These are phyloP conservation scores for Gastrodia elata DNA, from an alignment of 106 monocot genomes.

Conservation along the genomic window DNA sequence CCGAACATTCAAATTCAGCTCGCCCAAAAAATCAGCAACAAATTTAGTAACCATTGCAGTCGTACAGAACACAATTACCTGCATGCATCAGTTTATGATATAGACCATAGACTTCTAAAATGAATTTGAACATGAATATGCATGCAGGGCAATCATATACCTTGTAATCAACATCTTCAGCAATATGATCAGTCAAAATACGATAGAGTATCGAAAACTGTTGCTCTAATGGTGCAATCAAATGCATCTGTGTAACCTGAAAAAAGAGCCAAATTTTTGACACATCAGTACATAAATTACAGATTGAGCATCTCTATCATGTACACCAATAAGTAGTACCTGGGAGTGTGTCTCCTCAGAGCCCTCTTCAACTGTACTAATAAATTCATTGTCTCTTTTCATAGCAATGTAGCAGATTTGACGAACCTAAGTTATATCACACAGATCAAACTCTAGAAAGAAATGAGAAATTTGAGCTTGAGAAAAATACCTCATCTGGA, in stretches of 20 bases:
- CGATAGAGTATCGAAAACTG: conserved; percentile 54
- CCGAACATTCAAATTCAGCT: conserved; percentile 59
- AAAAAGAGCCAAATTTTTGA: not conserved
- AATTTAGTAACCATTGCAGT: conserved; percentile 68
- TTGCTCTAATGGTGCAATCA: conserved; percentile 58
- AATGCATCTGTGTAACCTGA: conserved; percentile 69
- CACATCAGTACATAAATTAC: not conserved
- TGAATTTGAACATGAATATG: not conserved
- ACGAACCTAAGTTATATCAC: conserved; percentile 36
- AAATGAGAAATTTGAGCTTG: not conserved
- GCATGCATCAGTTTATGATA: conserved; percentile 5
- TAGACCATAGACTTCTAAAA: not conserved
- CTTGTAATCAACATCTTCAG: conserved; percentile 68
- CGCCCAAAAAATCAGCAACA: conserved; percentile 52
- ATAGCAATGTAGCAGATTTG: conserved; percentile 70
- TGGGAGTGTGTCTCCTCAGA: conserved; percentile 71
- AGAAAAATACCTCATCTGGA: conserved; percentile 55
- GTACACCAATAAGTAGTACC: conserved; percentile 18
- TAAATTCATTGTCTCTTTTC: conserved; percentile 79
- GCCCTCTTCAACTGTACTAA: conserved; percentile 70
- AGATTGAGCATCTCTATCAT: not conserved
- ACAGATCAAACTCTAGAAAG: not conserved
- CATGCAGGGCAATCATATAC: conserved; percentile 10
- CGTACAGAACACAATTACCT: conserved; percentile 77
- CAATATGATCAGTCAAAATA: conserved; percentile 58